Evolutionary conservation across 2,329 filamentous ascomycete species (phyloP), one percentile per base, ranked within the genome.

Genomic region (Diaporthe helianthi): DNA sequence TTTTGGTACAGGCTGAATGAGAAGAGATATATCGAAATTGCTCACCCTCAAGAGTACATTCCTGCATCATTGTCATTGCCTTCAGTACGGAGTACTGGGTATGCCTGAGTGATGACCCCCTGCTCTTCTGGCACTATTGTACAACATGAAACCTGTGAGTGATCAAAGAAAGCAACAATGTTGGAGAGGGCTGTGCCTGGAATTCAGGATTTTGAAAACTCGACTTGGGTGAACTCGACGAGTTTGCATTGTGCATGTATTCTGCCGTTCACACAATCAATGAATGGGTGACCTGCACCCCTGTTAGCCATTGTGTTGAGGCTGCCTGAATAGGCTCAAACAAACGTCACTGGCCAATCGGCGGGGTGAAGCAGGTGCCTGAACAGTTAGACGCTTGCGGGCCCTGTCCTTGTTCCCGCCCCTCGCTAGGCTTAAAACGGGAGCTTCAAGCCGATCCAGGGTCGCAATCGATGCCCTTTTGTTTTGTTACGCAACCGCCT

Each of bases 401-500:
- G 13, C 64, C 31, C 52, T 66, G 51, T 46, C 64, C 33, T 26
- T 53, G 29, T 66, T 24, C 38, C 51, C 51, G 51, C 38, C 10
- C 6, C n/a, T 33, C 64, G 51, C 64, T 66, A 66, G 51, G 51
- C 51, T 31, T 33, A 47, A 54, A 66, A 54, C 64, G 15, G 64
- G 51, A 54, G 51, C 51, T 54, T 10, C 64, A 53, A 26, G 63
- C 36, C 31, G 49, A 63, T 63, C 58, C 29, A 47, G 58, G 58
- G 58, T 63, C 26, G 44, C 44, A n/a, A 46, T 15, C 44, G 36
- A 36, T n/a, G n/a, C 29, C 26, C 36, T 47, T 46, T 55, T 66
- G 52, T 55, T 66, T 66, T 47, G 38, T 54, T 66, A 47, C 63
- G 58, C 63, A 36, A 69, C 46, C 47, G 44, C 54, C 26, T 33